Conservation (phyloP, 306 rosid species). For the Erythrophleum fordii region DNA sequence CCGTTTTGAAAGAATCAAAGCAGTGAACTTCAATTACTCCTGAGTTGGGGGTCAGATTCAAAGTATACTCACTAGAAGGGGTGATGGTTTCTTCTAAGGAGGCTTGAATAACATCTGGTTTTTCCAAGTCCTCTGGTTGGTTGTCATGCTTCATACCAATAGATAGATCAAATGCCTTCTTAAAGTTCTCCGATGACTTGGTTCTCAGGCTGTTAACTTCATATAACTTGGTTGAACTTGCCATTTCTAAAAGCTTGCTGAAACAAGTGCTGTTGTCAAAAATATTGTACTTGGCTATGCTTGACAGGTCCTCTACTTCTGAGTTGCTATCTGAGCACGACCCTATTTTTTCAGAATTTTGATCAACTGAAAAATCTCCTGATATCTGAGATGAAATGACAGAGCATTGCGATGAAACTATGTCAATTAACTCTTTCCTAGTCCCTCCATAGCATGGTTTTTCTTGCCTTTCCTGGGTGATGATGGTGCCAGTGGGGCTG, state of each 20-base stretch:
- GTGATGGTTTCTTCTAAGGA: slow-evolving; percentile 44
- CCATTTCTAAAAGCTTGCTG: slow-evolving; percentile 57
- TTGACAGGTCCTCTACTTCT: slow-evolving; percentile 66
- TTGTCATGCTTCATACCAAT: slow-evolving; percentile 45
- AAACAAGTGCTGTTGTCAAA: slow-evolving; percentile 44
- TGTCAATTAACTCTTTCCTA: slow-evolving; percentile 45
- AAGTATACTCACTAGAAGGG: slow-evolving; percentile 40
- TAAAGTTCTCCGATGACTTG: slow-evolving; percentile 42
- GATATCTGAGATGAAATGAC: slow-evolving; percentile 60
- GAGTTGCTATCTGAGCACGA: slow-evolving; percentile 76
- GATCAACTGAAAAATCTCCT: slow-evolving; percentile 61
- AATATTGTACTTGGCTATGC: slow-evolving; percentile 46
- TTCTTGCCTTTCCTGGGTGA: slow-evolving; percentile 43
- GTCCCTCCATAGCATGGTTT: slow-evolving; percentile 42
- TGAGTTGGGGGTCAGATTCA: slow-evolving; percentile 46
- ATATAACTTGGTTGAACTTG: slow-evolving; percentile 50
- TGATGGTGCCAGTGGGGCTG: slow-evolving; percentile 30
- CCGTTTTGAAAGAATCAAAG: slow-evolving; percentile 50
- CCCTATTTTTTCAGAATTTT: slow-evolving; percentile 65
- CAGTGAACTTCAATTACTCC: slow-evolving; percentile 50
- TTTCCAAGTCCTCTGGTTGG: slow-evolving; percentile 44
- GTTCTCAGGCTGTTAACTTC: slow-evolving; percentile 43
- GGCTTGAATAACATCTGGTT: slow-evolving; percentile 44
- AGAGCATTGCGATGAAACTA: slow-evolving; percentile 56
- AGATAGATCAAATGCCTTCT: slow-evolving; percentile 34